Evolutionary conservation across 2,329 filamentous ascomycete genomes (phyloP), one percentile per base, ranked within the genome.

Genomic region (Botryotinia convoluta): DNA sequence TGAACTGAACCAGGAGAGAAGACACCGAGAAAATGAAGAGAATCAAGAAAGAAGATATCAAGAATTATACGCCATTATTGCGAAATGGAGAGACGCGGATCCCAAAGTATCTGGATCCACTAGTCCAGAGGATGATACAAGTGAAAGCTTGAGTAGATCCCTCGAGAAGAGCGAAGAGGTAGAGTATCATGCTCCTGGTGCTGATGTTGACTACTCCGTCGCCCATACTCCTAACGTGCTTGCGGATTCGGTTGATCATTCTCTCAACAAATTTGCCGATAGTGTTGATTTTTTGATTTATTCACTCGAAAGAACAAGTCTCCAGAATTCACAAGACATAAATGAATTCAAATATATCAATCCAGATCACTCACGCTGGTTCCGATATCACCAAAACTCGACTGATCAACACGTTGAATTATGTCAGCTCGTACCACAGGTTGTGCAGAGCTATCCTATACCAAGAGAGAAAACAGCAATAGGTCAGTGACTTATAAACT

Each of bases 61-160:
- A 5, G 32, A 37, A 7, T 37, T 61, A 26, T 37, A 20, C 20
- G 59, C 32, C 20, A 22, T 61, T 0, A 0, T 61, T 22, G 26
- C 22, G 10, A 39, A 39, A 61, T 5, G 0, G 4, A n/a, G 29
- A 6, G 35, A 37, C 6, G 10, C 2, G 22, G 59, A 39, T 22
- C 5, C 32, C 1, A 12, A 61, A 37, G 6, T 0, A 0, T 20
- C 1, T 7, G 20, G 0, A 39, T 39, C 9, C 4, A 9, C 0
- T 20, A 61, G 59, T 61, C 1, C 32, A 37, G 32, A 61, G 18
- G 7, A 8, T 14, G 4, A 39, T 22, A 8, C 1, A 0, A 26
- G 59, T 22, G 20, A 61, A 39, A 37, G 5, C 3, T 37, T 8
- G 5, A 37, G 9, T 14, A 3, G 5, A 37, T 12, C 10, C 6